Evolutionary conservation across 2,329 filamentous ascomycete genomes (phyloP), one percentile per base, ranked within the genome.

Genomic region (Alternaria ethzedia): DNA sequence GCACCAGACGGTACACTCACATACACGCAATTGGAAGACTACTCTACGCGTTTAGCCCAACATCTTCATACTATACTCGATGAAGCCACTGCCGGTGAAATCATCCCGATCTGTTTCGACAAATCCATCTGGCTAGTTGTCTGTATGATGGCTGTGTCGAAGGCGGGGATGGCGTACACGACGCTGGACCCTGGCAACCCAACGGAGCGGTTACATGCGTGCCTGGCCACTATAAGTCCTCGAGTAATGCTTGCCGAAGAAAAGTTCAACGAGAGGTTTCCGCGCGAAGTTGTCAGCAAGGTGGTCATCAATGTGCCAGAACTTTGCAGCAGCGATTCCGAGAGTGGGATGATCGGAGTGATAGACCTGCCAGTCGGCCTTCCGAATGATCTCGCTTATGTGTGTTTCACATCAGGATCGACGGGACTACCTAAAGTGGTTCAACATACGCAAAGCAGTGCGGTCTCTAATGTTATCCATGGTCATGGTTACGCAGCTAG

Each of bases 351-450:
- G 9, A 44, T n/a, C 11, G 11, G n/a, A 9, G 23, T 10, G 21
- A 12, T 12, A 20, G 26, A 47, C 13, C 28, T 59, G 21, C 45
- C 52, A 54, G 7, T 54, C 46, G 41, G 25, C 36, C 52, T 21
- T 13, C 57, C 61, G 15, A 43, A 51, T 15, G 57, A 64, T 45
- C 61, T 61, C 21, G 81, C 81, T 0, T 85, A 82, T 57, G 28
- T 84, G 0, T 80, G 78, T 54, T 84, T 83, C 60, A 84, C 83
- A 0, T 84, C 81, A 2, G 83, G 83, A 0, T 79, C 78, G 3
- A 83, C 82, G 2, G 83, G 83, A 3, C 71, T 67, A 3, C 82
- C 82, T 0, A 84, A 84, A 66, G 81, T 77, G 0, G 80, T 83
- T 6, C 15, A 79, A 7, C 81, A 62, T 26, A 67, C 50, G 9